A percentile compares a stretch with the other conserved stretches of the same genome.
Conservation (phyloP, 2,329 filamentous ascomycete genomes). For the Pseudogymnoascus sp. region DNA sequence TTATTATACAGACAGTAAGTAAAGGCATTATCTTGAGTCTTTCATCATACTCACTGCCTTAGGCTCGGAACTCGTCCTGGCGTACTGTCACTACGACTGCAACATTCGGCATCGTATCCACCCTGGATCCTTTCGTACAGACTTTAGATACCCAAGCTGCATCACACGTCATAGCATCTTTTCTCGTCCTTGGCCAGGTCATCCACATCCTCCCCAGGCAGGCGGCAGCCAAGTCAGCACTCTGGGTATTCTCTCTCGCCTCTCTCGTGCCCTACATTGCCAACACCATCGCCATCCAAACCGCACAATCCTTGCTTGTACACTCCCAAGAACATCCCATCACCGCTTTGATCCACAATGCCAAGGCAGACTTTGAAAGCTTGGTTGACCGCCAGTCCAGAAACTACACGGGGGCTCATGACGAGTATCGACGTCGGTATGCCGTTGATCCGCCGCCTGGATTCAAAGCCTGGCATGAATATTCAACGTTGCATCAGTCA, state of each 20-base stretch:
- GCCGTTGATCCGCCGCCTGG: constrained; percentile 35
- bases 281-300: not conserved
- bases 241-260: constrained; percentile 29
- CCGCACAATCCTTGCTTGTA: not conserved
- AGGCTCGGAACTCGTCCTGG: not conserved
- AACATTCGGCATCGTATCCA: not conserved
- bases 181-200: constrained; percentile 27
- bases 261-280: constrained; percentile 18
- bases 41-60: not conserved
- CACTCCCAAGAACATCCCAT: constrained; percentile 48
- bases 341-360: constrained; percentile 50
- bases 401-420: constrained; percentile 66
- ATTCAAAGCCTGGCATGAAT: constrained; percentile 39
- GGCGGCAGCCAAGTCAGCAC: constrained; percentile 17
- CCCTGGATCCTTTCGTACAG: not conserved
- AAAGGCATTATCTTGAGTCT: constrained; percentile 2
- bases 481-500: constrained; percentile 32
- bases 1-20: constrained; percentile 27
- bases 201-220: constrained; percentile 27
- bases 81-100: not conserved
- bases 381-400: constrained; percentile 57
- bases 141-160: not conserved
- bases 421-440: constrained; percentile 40
- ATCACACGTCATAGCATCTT: constrained; percentile 23
- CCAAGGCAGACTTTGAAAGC: constrained; percentile 49